phyloP scores from a whole-genome alignment of 2,329 filamentous ascomycete species.

The Penicillium sp. region DNA sequence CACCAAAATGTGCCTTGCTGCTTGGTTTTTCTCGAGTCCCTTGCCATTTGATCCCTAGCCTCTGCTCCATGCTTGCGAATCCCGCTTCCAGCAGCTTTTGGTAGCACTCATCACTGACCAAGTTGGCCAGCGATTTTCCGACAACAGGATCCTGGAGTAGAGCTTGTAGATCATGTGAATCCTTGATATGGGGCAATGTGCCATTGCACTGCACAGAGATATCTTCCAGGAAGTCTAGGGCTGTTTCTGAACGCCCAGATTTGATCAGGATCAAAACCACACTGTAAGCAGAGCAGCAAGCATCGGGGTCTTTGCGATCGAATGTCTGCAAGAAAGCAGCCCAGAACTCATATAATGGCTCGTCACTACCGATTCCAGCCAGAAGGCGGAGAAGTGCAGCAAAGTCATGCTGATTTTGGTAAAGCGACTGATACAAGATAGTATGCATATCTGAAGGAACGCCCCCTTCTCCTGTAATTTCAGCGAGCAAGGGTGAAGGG shows the following conservation, averaged over 20 bases:
- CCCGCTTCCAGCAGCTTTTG: conserved; percentile 25
- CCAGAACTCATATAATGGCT: conserved; percentile 26
- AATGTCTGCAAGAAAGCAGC: conserved; percentile 9
- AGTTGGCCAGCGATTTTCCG: conserved; percentile 18
- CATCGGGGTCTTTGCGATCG: not conserved
- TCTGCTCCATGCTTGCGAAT: conserved; percentile 29
- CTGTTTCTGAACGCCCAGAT: conserved; percentile 20
- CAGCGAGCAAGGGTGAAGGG: conserved; percentile 17
- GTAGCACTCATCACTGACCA: conserved; percentile 25
- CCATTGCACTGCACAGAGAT: conserved; percentile 22
- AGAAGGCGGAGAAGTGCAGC: conserved; percentile 28
- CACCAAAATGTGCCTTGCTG: conserved; percentile 16
- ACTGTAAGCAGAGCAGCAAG: conserved; percentile 20
- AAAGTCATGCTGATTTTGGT: not conserved
- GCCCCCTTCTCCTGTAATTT: conserved; percentile 23
- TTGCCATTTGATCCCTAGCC: conserved; percentile 34
- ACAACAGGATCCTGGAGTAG: conserved; percentile 25
- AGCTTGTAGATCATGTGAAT: conserved; percentile 16
- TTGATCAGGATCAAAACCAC: conserved; percentile 28
- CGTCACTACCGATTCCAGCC: conserved; percentile 21
- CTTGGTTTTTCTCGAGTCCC: not conserved
- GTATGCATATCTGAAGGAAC: conserved; percentile 13
- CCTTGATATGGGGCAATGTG: conserved; percentile 27
- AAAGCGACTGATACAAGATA: conserved; percentile 15
- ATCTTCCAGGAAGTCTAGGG: conserved; percentile 24